Conservation (phyloP, 495 filamentous ascomycete genomes). For the Aspergillus indologenus region DNA sequence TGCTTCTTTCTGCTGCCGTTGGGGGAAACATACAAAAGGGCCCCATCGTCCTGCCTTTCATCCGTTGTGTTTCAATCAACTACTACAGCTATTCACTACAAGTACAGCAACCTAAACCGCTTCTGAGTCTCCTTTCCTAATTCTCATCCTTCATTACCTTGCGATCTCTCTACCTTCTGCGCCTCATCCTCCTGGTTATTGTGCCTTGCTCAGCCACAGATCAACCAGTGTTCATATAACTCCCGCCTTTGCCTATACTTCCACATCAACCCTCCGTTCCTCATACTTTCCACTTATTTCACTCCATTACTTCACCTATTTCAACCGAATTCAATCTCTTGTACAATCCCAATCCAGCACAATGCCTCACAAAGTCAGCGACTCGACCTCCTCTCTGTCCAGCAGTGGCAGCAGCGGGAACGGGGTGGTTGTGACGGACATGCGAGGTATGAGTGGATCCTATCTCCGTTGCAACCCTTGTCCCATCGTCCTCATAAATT, state of each 20-base stretch:
- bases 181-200: neutral
- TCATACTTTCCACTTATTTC: too few relatives aligned
- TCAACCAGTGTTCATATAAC: constrained; percentile 10
- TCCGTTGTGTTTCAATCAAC: constrained; percentile 6
- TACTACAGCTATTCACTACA: constrained; percentile 15
- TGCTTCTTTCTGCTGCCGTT: constrained; percentile 14
- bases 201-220: constrained; percentile 20
- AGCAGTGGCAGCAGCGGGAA: constrained; percentile 41
- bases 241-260: constrained; percentile 1
- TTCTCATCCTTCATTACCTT: constrained; percentile 1
- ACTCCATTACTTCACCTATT: neutral
- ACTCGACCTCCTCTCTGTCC: constrained; percentile 44
- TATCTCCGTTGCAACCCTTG: constrained; percentile 4
- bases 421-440: constrained; percentile 35
- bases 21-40: constrained; percentile 17
- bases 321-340: neutral
- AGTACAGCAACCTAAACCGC: constrained; percentile 1
- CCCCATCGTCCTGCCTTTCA: constrained; percentile 18
- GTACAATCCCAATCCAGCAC: constrained; percentile 15
- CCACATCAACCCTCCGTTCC: too few relatives aligned
- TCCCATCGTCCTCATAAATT: constrained; percentile 4
- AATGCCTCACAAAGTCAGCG: constrained; percentile 46
- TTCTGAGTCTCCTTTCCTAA: neutral
- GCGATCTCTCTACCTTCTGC: neutral
- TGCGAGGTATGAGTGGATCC: constrained; percentile 31